Evolutionary conservation across 1,284 basidiomycete species (phyloP).

Genomic region (Apiotrichum mycotoxinovorans): DNA sequence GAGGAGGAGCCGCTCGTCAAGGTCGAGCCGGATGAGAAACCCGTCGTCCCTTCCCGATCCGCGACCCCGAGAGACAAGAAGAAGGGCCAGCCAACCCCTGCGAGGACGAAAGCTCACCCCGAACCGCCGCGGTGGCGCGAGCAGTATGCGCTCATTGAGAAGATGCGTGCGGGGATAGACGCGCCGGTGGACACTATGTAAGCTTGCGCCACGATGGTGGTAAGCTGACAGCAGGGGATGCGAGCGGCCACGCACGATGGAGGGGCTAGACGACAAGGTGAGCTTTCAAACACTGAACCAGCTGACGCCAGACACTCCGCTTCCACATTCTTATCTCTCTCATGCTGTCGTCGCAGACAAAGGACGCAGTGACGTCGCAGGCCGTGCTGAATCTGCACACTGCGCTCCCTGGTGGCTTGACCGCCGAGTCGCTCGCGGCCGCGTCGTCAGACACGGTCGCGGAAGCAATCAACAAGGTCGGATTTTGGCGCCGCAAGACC

Average conservation of each 20-base stretch:
- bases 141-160: constrained; percentile 69
- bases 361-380: constrained; percentile 79
- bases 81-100: constrained; percentile 56
- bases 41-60: background rate
- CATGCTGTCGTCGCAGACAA: constrained; percentile 95
- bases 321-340: constrained; percentile 85
- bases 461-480: constrained; percentile 78
- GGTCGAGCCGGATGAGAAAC: constrained; percentile 8
- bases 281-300: constrained; percentile 8
- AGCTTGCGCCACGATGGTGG: constrained; percentile 42
- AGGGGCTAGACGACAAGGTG: constrained; percentile 65
- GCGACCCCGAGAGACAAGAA: constrained; percentile 11
- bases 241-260: constrained; percentile 31
- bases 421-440: constrained; percentile 65
- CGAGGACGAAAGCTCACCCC: constrained; percentile 60
- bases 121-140: constrained; percentile 70
- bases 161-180: constrained; percentile 66
- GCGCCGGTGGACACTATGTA: constrained; percentile 94
- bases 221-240: constrained; percentile 28
- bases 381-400: constrained; percentile 73
- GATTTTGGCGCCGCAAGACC: constrained; percentile 88
- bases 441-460: constrained; percentile 65
- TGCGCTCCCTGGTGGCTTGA: constrained; percentile 71
- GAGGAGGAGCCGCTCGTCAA: constrained; percentile 11
- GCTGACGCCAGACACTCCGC: constrained; percentile 60